phyloP scores from a whole-genome alignment of 768 basidiomycete species.

The Austroboletus festivus region DNA sequence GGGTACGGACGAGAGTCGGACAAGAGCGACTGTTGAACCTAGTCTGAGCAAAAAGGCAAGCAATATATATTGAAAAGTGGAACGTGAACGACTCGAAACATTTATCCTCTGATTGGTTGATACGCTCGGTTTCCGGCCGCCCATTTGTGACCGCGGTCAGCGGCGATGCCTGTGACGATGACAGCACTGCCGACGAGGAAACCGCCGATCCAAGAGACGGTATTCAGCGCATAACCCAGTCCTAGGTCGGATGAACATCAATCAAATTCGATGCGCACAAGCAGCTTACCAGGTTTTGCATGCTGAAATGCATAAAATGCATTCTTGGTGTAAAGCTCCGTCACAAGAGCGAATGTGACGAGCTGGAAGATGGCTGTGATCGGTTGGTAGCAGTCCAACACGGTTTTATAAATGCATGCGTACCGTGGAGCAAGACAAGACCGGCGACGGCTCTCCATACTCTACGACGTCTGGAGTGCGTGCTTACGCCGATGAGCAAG shows the following conservation, averaged over 20 bases:
- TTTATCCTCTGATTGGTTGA: conserved; percentile 31
- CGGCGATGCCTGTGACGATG: conserved; percentile 57
- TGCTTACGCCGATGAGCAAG: conserved; percentile 66
- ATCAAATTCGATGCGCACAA: not conserved
- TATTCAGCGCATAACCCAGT: conserved; percentile 55
- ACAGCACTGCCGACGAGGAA: conserved; percentile 52
- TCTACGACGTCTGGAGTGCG: conserved; percentile 67
- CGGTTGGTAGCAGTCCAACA: not conserved
- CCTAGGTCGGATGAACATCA: conserved; percentile 39
- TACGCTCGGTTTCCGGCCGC: conserved; percentile 76
- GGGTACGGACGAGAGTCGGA: conserved; percentile 11
- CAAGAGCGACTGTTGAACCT: not conserved
- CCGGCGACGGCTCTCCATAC: conserved; percentile 75
- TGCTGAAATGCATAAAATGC: conserved; percentile 50
- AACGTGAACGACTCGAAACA: not conserved
- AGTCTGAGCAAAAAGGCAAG: conserved; percentile 1
- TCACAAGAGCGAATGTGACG: conserved; percentile 59
- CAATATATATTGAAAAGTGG: no score
- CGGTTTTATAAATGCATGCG: no score
- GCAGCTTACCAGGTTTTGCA: conserved; percentile 54
- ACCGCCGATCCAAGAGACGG: conserved; percentile 58
- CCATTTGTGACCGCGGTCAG: conserved; percentile 53
- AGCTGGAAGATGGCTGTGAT: conserved; percentile 56
- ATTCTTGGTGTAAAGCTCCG: conserved; percentile 51
- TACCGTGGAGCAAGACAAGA: conserved; percentile 61